Evolutionary conservation across 352 stramenopile genomes (phyloP), one percentile per base, ranked within the genome.

Genomic region (Pythium pyrilobum): DNA sequence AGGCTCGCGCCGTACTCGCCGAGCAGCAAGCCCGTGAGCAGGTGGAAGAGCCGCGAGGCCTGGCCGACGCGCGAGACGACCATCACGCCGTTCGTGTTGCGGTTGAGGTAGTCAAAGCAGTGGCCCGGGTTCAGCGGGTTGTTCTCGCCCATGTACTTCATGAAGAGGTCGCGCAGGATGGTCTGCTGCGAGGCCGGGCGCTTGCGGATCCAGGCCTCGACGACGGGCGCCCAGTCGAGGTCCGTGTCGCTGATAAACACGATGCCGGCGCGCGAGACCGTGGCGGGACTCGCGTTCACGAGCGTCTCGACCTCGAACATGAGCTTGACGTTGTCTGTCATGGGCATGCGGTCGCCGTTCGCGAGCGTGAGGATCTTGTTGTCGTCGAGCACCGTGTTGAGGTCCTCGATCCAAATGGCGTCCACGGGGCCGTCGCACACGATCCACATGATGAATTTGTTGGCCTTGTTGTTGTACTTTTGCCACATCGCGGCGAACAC

Each of bases 381-480:
- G 64, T 99, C 96, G 65, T 98, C 95, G 2, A 99, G 75, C 39
- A 98, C 96, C 0, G 95, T 99, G 70, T 99, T 98, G 1, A 99
- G 71, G 78, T 98, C 93, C 71, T 99, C 96, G 49, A 98, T 99
- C 96, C 96, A 99, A 77, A 98, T 98, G 1, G 95, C 94, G 72
- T 99, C 96, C 7, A 99, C 95, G 3, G 96, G 96, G 1, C 96
- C 96, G 61, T 99, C 96, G 44, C 87, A 96, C 37, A 98, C 97
- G 72, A 98, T 98, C 96, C 96, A 98, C 56, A 96, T 99, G 75
- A 98, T 98, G 70, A 98, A 98, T 31, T 96, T 87, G 71, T 99
- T 98, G 62, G 81, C 89, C 50, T 97, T 96, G 62, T 98, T 98
- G 73, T 99, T 99, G 78, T 95, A 98, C 60, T 99, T 99, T 24